Evolutionary conservation across 2,329 filamentous ascomycete genomes (phyloP), one percentile per base, ranked within the genome.

Genomic region (Neofusicoccum umdonicola): DNA sequence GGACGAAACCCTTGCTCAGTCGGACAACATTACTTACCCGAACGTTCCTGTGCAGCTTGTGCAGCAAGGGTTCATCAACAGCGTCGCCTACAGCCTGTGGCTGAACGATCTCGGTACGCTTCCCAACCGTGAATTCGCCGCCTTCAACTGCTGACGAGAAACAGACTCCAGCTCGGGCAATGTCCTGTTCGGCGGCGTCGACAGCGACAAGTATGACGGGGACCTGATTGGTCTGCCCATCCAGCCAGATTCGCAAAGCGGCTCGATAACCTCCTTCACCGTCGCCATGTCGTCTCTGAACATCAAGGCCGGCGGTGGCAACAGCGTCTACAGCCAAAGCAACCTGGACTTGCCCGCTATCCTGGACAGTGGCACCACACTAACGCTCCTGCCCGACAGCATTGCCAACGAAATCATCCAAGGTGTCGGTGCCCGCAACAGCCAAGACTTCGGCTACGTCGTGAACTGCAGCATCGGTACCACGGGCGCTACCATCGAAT

Each of bases 131-230:
- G 85, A 77, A 69, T 2, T 39, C 11, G 22, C 22, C 11, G 1
- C 0, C 3, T n/a, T 31, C n/a, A 15, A 15, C 15, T 17, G 11
- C 61, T 63, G 37, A 63, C 41, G 3, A 17, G 3, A 11, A 39
- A n/a, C 42, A 63, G 62, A 64, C 13, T 44, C 63, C 2, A 65
- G 42, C 27, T 86, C 81, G 0, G 90, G 90, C 62, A 88, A 80
- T 66, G 87, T 93, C 62, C 79, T 93, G 1, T 93, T 93, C 69
- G 90, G 90, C 35, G 90, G 91, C 35, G 84, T 93, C 65, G 89
- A 93, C 75, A 85, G 82, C 2, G 85, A 79, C 22, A 87, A 88
- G 68, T 93, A 85, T 73, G 72, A 78, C 2, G 90, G 89, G 19
- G 73, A 81, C 3, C 81, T 94, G 35, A 75, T 86, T 66, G 90